Conservation (phyloP, 352 stramenopile species). For the Phytophthora colocasiae region DNA sequence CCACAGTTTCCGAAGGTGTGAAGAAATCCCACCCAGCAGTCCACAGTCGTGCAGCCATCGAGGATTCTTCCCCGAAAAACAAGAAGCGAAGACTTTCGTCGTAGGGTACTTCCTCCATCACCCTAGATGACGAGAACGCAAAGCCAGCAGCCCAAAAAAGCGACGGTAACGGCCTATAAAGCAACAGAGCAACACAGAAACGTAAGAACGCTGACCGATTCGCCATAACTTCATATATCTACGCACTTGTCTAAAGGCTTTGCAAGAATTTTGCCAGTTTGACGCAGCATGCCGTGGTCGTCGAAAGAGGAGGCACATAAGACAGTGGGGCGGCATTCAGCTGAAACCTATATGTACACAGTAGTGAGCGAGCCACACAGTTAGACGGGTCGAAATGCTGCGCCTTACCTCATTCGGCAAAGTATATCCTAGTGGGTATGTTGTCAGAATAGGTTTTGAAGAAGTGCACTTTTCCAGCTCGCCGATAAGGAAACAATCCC, state of each 20-base stretch:
- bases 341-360: conserved; percentile 41
- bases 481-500: conserved; percentile 92
- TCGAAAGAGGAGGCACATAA: conserved; percentile 73
- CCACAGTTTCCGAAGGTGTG: conserved; percentile 68
- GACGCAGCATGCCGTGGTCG: conserved; percentile 54
- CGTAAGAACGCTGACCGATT: neutral
- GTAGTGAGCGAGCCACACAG: neutral
- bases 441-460: conserved; percentile 89
- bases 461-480: conserved; percentile 59
- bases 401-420: conserved; percentile 68
- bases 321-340: conserved; percentile 59
- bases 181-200: conserved; percentile 4
- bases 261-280: conserved; percentile 64
- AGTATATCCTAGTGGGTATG: conserved; percentile 93
- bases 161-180: conserved; percentile 58
- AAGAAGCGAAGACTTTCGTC: conserved; percentile 86
- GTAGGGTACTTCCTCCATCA: conserved; percentile 84
- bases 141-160: conserved; percentile 83
- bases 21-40: conserved; percentile 93
- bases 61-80: conserved; percentile 96
- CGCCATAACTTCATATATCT: neutral
- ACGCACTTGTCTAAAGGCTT: conserved; percentile 40
- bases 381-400: conserved; percentile 9
- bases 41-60: conserved; percentile 91
- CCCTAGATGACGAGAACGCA: conserved; percentile 59